Base-by-base conservation (phyloP, 2,329 filamentous ascomycete genomes). In the Sarocladiaceae sp. region DNA sequence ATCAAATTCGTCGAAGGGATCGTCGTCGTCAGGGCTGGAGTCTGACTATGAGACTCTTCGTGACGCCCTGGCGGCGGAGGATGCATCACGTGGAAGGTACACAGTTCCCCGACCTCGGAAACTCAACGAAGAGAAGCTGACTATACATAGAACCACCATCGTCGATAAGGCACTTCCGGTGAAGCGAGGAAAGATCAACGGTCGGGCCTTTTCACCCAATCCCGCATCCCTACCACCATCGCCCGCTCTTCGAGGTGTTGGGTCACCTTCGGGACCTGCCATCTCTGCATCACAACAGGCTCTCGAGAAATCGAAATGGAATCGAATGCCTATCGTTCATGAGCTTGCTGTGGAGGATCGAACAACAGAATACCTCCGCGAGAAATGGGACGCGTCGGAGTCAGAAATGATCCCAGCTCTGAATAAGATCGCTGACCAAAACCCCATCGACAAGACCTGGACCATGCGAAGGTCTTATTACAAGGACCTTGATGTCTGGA, bases 401-500 rank as follows among this genome's bases (percentile, higher is more conserved):
- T 61, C 69, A n/a, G 78, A 82, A 13, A 72, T 83, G 51, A 67
- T 68, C 45, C 58, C 63, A 3, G 72, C 72, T 1, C 59, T 83
- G 11, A 66, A 74, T 40, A 83, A 82, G 60, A 76, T 80, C 18
- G 79, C 76, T 23, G 72, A 76, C 46, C 69, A 70, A 44, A 67
- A 73, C 46, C 50, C 66, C 4, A 58, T 65, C 2, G 63, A 63
- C 4, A 68, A 74, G 48, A 78, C 69, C 51, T 83, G 74, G 70
- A 61, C 65, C 26, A 60, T 83, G 52, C 71, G 73, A 48, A 78
- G 76, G 60, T 62, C 67, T 19, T 76, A 70, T 49, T 83, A 74
- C 72, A 81, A 74, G 58, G 80, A 83, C 50, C 67, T 83, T 12
- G 78, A 83, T 51, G 75, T 82, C 18, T 83, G 75, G 71, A 73